Evolutionary conservation across 2,329 filamentous ascomycete genomes (phyloP), one percentile per base, ranked within the genome.

Genomic region (Fusarium sp.): DNA sequence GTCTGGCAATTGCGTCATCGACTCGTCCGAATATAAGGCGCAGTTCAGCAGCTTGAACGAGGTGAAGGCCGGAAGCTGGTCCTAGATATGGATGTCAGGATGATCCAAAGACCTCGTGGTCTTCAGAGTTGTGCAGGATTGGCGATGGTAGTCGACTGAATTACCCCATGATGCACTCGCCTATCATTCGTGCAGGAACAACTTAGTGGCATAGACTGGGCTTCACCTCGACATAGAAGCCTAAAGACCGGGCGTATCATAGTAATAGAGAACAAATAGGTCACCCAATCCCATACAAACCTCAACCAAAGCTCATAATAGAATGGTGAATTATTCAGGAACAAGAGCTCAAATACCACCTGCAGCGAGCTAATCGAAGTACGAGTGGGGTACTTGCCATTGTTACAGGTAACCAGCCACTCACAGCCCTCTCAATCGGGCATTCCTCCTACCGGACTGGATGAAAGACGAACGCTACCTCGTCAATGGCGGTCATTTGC

Each of bases 31-130:
- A 32, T 63, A 74, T 36, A 63, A 49, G 35, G 57, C 68, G 4
- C 55, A 57, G 17, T 76, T 74, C 62, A 69, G 67, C 44, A 74
- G 72, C 46, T 49, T 76, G 29, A 65, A 70, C 46, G 73, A 25
- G 23, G 23, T 25, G 6, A 25, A 6, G 3, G 23, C 23, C 23
- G 6, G 23, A 25, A 25, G 23, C 54, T 13, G 55, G 19, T 48
- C 51, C 6, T 65, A 43, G n/a, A 15, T 27, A 9, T 17, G 7
- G 29, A 11, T 19, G 9, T 36, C 29, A 45, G 21, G 41, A 33
- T 21, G 32, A 36, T 29, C 17, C 9, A 9, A 14, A 23, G 33
- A 35, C 15, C 52, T 50, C 11, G 48, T 65, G 61, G 48, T 61
- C 29, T 25, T 14, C 41, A 25, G 31, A 9, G 37, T 32, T 50